A percentile compares a stretch with the other conserved stretches of the same genome.
Conservation (phyloP, 805 yeast genomes). For the Candida maltosa region DNA sequence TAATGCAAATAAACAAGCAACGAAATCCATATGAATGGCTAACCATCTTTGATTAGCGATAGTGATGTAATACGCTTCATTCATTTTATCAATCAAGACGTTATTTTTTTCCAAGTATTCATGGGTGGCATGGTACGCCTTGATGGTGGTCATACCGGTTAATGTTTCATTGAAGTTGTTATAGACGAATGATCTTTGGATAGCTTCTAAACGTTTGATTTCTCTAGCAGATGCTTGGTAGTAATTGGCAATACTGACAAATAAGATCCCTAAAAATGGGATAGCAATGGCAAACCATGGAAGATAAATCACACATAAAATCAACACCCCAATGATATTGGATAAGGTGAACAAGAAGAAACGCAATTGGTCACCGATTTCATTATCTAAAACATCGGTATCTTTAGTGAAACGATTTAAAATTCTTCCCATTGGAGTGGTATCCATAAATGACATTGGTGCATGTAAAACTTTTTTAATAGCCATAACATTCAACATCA, state of each 20-base stretch:
- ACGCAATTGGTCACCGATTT: slow-evolving; percentile 67
- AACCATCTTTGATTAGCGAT: slow-evolving; percentile 38
- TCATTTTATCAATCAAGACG: slow-evolving; percentile 26
- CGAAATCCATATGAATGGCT: slow-evolving; percentile 28
- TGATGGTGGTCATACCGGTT: slow-evolving; percentile 35
- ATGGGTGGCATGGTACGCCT: slow-evolving; percentile 26
- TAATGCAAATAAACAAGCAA: slow-evolving; percentile 27
- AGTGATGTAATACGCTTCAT: slow-evolving; percentile 34
- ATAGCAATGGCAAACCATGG: slow-evolving; percentile 41
- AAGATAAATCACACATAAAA: slow-evolving; percentile 32
- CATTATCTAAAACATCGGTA: slow-evolving; percentile 80
- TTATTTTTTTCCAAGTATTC: slow-evolving; percentile 26
- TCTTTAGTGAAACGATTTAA: slow-evolving; percentile 86
- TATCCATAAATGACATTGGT: slow-evolving; percentile 81
- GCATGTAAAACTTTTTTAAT: slow-evolving; percentile 60
- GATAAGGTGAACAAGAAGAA: slow-evolving; percentile 53
- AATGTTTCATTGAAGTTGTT: slow-evolving; percentile 37
- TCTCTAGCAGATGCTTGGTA: slow-evolving; percentile 38
- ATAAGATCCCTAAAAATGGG: slow-evolving; percentile 24
- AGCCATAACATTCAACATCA: slow-evolving; percentile 59
- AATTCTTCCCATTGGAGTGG: slow-evolving; percentile 85
- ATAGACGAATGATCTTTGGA: slow-evolving; percentile 39
- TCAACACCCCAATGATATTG: slow-evolving; percentile 53
- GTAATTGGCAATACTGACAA: slow-evolving; percentile 26
- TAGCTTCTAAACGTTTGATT: slow-evolving; percentile 36